Evolutionary conservation across 352 stramenopile species (phyloP), one percentile per base, ranked within the genome.

Genomic region (Phytophthora pseudosyringae): DNA sequence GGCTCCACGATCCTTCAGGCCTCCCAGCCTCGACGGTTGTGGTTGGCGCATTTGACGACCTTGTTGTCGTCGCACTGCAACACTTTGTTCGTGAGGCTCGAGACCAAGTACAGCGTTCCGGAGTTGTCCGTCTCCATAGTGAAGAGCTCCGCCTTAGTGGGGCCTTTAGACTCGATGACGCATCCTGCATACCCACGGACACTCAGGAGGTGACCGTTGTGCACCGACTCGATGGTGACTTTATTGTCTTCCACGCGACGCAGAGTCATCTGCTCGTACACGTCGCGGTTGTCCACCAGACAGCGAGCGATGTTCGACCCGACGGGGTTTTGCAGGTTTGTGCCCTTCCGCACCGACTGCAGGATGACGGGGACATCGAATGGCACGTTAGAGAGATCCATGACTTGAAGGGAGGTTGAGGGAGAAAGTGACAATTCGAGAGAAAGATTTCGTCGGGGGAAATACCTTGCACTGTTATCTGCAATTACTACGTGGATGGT

Each of bases 31-130:
- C 46, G 15, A 28, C 62, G 61, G 12, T 71, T 71, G 10, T 63
- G 7, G 35, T 76, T 74, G 0, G 33, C 46, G 16, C 73, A 78
- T 25, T 68, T 66, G 18, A 54, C 69, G 26, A 58, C 45, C 8
- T 40, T 21, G 7, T 61, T 58, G 9, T 62, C 33, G 18, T 70
- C 49, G 31, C 46, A 76, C 28, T 78, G 58, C 1, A 78, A 62
- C 6, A 67, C 51, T n/a, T 67, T 70, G 3, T 66, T 62, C 31
- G 50, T 72, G 51, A 65, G 53, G 44, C 46, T 61, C 11, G 69
- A 81, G 16, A 78, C 66, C 38, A 78, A 78, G 55, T 71, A 70
- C 9, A 78, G 49, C 5, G 21, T 39, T 7, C 60, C 64, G 21
- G 49, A 21, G 3, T 39, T 43, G 31, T 73, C 65, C 21, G 65